Evolutionary conservation across 2,329 filamentous ascomycete species (phyloP).

Genomic region (Knoxdaviesia proteae): DNA sequence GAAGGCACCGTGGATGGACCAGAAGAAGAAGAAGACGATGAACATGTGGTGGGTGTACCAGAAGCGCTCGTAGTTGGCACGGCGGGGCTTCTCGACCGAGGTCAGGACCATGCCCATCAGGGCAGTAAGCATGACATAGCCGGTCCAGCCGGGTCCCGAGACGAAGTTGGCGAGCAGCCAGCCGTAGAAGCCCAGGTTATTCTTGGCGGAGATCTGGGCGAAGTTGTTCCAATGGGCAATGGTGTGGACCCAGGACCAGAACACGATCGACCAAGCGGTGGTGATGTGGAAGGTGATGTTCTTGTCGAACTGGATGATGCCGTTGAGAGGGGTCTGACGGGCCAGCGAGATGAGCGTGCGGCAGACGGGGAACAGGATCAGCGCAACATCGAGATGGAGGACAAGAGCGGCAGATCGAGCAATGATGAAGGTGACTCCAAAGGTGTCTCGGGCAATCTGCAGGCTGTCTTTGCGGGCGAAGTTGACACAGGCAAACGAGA

Average conservation of each 20-base stretch:
- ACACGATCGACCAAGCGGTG: conserved; percentile 72
- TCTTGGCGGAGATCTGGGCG: conserved; percentile 52
- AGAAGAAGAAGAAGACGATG: conserved; percentile 74
- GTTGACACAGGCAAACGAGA: conserved; percentile 61
- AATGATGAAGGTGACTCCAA: conserved; percentile 58
- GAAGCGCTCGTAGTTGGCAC: conserved; percentile 72
- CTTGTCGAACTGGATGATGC: conserved; percentile 75
- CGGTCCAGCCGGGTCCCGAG: conserved; percentile 67
- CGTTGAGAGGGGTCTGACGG: conserved; percentile 63
- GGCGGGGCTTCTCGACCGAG: conserved; percentile 55
- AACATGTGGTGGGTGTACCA: conserved; percentile 86
- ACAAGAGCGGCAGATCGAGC: conserved; percentile 56
- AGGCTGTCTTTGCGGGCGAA: conserved; percentile 62
- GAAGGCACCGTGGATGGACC: conserved; percentile 75
- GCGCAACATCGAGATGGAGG: conserved; percentile 61
- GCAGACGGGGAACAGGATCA: conserved; percentile 66
- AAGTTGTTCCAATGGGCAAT: conserved; percentile 80
- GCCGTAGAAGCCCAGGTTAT: conserved; percentile 58
- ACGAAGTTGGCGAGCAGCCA: conserved; percentile 59
- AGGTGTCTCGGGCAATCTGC: conserved; percentile 40
- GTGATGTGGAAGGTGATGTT: conserved; percentile 77
- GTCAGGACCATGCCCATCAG: conserved; percentile 63
- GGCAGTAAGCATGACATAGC: conserved; percentile 63
- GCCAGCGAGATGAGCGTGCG: conserved; percentile 65
- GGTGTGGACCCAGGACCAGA: conserved; percentile 73